phyloP scores from a whole-genome alignment of 2,329 filamentous ascomycete species.

The Ophidiomyces ophidiicola region DNA sequence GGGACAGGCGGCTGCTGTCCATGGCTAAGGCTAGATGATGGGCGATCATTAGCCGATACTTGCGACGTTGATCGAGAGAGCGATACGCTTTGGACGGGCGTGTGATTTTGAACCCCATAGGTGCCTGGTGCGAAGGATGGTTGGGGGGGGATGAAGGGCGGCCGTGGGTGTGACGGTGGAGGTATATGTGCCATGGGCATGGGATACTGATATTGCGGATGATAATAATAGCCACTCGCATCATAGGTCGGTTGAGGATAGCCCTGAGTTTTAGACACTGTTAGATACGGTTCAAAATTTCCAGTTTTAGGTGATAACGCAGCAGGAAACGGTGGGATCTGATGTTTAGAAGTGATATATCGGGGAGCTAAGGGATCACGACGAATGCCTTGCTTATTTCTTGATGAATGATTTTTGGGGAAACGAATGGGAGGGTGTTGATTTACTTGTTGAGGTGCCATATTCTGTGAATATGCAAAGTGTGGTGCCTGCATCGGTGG shows the following conservation, averaged over 20 bases:
- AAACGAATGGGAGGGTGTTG: slow-evolving; percentile 25
- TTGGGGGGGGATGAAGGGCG: slow-evolving; percentile 36
- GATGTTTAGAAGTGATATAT: slow-evolving; percentile 15
- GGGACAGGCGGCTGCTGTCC: slow-evolving; percentile 41
- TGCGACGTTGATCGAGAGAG: slow-evolving; percentile 82
- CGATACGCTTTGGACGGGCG: slow-evolving; percentile 47
- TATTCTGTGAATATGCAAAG: slow-evolving; percentile 46
- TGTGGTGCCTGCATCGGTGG: slow-evolving; percentile 51
- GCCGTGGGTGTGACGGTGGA: slow-evolving; percentile 36
- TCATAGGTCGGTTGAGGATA: slow-evolving; percentile 42
- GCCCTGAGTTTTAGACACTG: slow-evolving; percentile 51
- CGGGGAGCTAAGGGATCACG: slow-evolving; percentile 17
- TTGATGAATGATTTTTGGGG: slow-evolving; percentile 28
- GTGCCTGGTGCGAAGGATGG: slow-evolving; percentile 40
- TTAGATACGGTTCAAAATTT: slow-evolving; percentile 64
- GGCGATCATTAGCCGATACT: slow-evolving; percentile 56
- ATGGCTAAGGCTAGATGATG: slow-evolving; percentile 49
- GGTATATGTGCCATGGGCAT: slow-evolving; percentile 23
- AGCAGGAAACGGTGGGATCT: slow-evolving; percentile 16
- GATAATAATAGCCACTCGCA: slow-evolving; percentile 35
- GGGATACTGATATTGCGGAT: slow-evolving; percentile 24
- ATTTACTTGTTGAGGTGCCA: slow-evolving; percentile 51
- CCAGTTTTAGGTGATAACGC: slow-evolving; percentile 58
- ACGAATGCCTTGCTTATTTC: slow-evolving; percentile 21
- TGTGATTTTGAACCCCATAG: slow-evolving; percentile 36